These are phyloP conservation scores for Oxalis stricta DNA, from an alignment of 441 rosid genomes.

Conservation along the genomic window DNA sequence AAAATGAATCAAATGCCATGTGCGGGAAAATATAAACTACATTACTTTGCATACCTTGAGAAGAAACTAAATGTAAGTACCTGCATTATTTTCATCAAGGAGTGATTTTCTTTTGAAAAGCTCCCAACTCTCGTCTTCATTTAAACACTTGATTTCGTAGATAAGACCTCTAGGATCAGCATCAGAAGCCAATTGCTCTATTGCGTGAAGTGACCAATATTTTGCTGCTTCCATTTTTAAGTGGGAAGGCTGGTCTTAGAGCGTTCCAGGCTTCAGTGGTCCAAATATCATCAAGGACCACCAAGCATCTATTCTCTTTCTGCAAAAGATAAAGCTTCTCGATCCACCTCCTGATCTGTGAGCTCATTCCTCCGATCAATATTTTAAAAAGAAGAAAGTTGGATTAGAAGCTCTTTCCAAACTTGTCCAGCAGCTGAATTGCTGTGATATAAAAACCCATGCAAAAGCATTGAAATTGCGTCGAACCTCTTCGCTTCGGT, in stretches of 20 bases:
- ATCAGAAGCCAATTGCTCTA: slow-evolving; percentile 9
- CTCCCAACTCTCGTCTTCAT: slow-evolving; percentile 18
- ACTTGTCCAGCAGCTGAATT: slow-evolving; percentile 11
- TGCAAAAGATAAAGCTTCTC: slow-evolving; percentile 5
- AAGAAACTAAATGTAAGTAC: too few species aligned
- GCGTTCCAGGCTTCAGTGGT: slow-evolving; percentile 11
- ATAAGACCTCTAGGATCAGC: slow-evolving; percentile 11
- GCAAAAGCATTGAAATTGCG: slow-evolving; percentile 12
- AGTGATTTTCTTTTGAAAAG: slow-evolving; percentile 15
- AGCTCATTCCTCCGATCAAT: slow-evolving; percentile 7
- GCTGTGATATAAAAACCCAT: slow-evolving; percentile 24
- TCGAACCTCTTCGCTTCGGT: slow-evolving; percentile 11
- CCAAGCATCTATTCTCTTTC: slow-evolving; percentile 14
- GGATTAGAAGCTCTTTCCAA: slow-evolving; percentile 9
- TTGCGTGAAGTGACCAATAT: slow-evolving; percentile 18
- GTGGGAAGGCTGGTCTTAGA: slow-evolving; percentile 16
- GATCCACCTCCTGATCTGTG: slow-evolving; percentile 10
- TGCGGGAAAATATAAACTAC: too few species aligned
- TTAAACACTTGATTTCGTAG: slow-evolving; percentile 12
- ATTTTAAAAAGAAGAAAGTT: slow-evolving; percentile 7
- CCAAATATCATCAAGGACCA: slow-evolving; percentile 26
- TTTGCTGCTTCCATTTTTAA: slow-evolving; percentile 13
- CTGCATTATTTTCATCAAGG: too few species aligned
- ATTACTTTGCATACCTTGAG: too few species aligned
- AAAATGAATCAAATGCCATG: not conserved